Conservation (phyloP, 148 eudicot species). For the Rhododendron williamsianum region DNA sequence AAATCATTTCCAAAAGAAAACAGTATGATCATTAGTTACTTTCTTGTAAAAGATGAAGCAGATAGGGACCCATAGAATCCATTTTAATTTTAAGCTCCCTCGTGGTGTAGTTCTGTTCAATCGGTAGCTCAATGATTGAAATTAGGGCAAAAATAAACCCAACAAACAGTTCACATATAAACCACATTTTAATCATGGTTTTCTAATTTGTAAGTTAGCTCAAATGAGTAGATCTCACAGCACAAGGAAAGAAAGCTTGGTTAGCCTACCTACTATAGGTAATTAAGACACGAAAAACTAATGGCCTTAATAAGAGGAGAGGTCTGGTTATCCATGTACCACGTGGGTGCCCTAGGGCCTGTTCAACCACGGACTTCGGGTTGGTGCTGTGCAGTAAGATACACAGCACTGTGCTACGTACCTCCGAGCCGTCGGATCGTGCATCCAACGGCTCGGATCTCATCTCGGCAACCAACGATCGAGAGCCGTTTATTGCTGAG, state of each 20-base stretch:
- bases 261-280: not conserved
- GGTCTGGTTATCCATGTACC: not conserved
- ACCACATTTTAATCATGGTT: not conserved
- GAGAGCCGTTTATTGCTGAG: too few species aligned
- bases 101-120: not conserved
- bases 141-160: not conserved
- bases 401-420: too few species aligned
- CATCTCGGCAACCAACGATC: too few species aligned
- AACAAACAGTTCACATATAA: too few species aligned
- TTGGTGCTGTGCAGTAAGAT: too few species aligned
- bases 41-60: not conserved
- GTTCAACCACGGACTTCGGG: not conserved
- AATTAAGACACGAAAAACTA: not conserved
- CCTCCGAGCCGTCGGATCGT: too few species aligned
- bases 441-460: too few species aligned
- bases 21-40: not conserved
- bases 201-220: not conserved
- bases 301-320: not conserved
- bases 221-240: not conserved
- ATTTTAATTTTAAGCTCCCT: not conserved
- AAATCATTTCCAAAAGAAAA: not conserved
- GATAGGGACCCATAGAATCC: not conserved
- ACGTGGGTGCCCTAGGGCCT: not conserved
- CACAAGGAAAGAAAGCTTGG: not conserved
- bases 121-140: conserved; percentile 3